These are phyloP conservation scores for Xylariaceae sp. DNA, from an alignment of 2,329 filamentous ascomycete species.

Conservation along the genomic window DNA sequence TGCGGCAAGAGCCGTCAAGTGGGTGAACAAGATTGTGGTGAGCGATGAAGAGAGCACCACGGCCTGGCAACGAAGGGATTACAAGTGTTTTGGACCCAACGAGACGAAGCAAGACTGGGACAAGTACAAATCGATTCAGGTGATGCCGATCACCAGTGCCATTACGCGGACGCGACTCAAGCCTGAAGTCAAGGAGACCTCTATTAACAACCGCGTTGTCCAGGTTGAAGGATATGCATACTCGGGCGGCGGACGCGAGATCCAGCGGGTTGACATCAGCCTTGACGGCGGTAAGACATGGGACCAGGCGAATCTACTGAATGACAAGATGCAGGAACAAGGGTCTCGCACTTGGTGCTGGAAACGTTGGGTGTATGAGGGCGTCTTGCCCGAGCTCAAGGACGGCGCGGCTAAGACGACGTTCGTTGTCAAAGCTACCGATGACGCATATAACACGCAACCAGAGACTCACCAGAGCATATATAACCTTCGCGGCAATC, in stretches of 20 bases:
- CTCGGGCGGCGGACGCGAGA: slow-evolving; percentile 60
- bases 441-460: slow-evolving; percentile 62
- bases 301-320: slow-evolving; percentile 56
- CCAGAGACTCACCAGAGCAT: slow-evolving; percentile 55
- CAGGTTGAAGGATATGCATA: slow-evolving; percentile 59
- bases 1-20: slow-evolving; percentile 64
- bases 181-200: slow-evolving; percentile 14
- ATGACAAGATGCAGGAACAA: slow-evolving; percentile 37
- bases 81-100: slow-evolving; percentile 64
- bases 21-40: slow-evolving; percentile 59
- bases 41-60: slow-evolving; percentile 61
- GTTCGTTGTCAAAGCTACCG: slow-evolving; percentile 60
- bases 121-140: slow-evolving; percentile 58
- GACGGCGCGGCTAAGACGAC: slow-evolving; percentile 40
- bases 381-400: slow-evolving; percentile 36
- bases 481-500: slow-evolving; percentile 60
- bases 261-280: slow-evolving; percentile 63
- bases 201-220: slow-evolving; percentile 16
- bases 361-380: slow-evolving; percentile 57
- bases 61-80: slow-evolving; percentile 62
- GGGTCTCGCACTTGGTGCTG: slow-evolving; percentile 55
- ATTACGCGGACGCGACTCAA: slow-evolving; percentile 44
- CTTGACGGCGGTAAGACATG: slow-evolving; percentile 59
- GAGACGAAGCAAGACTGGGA: slow-evolving; percentile 58
- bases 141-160: slow-evolving; percentile 63